Base-by-base conservation (phyloP, 441 rosid species). In the Syzygium malaccense region DNA sequence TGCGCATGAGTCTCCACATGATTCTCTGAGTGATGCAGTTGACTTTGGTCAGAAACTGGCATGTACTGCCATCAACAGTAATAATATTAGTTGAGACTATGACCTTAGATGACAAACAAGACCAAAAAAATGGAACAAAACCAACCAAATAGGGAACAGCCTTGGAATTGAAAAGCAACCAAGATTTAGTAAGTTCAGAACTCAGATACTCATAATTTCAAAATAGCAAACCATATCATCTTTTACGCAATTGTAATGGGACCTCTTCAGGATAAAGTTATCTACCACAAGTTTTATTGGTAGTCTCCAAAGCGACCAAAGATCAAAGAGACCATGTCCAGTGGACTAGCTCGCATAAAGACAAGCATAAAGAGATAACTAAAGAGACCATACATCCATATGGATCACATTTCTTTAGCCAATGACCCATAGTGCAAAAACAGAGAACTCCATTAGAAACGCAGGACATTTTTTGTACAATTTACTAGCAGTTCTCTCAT, bases 21-120 rank as follows among this genome's bases (percentile, higher is more conserved):
- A 89, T 90, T 93, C 88, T 89, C 93, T 87, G 93, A 64, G 90
- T 90, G 94, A 86, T 95, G 92, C 89, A 89, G 91, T 89, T 92
- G 94, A 88, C 89, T 91, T 91, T 90, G 92, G 86, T 96, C 95
- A 88, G 92, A 91, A 85, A 48, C 85, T 90, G 89, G 64, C 91
- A 93, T 93, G 85, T 85, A 91, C 96, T 96, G 93, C 92, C 93
- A 88, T 66, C 85, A 79, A 92, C 88, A 89, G 88, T 60, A 85
- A 80, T 84, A 66, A 75, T 26, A 56, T 92, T 62, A 86, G 88
- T 90, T 86, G 62, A 86, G 85, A 90, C 28, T 18, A 78, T 68
- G 62, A 89, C 60, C 80, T 60, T 48, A 55, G 68, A 55, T 71
- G 18, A 75, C 51, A 75, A 75, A 75, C 53, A 58, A 56, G 25